Base-by-base conservation (phyloP, 495 filamentous ascomycete genomes). In the Lasiosphaeriaceae sp. region DNA sequence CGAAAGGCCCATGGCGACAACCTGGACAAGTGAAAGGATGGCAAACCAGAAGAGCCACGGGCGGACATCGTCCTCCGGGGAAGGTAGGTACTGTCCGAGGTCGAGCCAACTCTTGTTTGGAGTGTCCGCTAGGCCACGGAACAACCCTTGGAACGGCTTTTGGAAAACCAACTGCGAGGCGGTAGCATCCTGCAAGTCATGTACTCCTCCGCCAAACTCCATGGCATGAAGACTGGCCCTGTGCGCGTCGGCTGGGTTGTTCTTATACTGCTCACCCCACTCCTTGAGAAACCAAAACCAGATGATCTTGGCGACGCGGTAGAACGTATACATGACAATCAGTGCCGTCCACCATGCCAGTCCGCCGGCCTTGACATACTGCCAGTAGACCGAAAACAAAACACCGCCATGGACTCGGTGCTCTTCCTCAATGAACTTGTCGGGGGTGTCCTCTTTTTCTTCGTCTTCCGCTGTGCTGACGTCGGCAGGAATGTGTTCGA, bases 371-470 rank as follows among this genome's bases (percentile, higher is more conserved):
- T 83, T 86, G 60, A 95, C 83, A 63, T 92, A 95, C 52, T 82
- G 82, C 89, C 86, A 92, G 59, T 93, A 95, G 0, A 93, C 86
- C 17, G 77, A 75, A 11, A 80, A 77, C 63, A 90, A 77, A 5
- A 95, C 89, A 2, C 88, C 87, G 50, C 90, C 90, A 59, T 88
- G 83, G 0, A 82, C 86, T 47, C 89, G 80, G 62, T 84, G 77
- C 66, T 95, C 90, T 17, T 95, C 89, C 64, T 92, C 85, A 41
- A 92, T 86, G 66, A 95, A 92, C 62, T 90, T 90, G 14, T 88
- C 84, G 1, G 87, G 83, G 11, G 83, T 9, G 26, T 4, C 68
- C 17, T 71, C 64, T 21, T 64, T 54, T 8, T 69, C 65, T 0
- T 70, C 58, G 0, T 66, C n/a, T 1, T 37, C 44, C 2, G 4